Base-by-base conservation (phyloP, 768 basidiomycete species). In the Leucosporidium yakuticum region DNA sequence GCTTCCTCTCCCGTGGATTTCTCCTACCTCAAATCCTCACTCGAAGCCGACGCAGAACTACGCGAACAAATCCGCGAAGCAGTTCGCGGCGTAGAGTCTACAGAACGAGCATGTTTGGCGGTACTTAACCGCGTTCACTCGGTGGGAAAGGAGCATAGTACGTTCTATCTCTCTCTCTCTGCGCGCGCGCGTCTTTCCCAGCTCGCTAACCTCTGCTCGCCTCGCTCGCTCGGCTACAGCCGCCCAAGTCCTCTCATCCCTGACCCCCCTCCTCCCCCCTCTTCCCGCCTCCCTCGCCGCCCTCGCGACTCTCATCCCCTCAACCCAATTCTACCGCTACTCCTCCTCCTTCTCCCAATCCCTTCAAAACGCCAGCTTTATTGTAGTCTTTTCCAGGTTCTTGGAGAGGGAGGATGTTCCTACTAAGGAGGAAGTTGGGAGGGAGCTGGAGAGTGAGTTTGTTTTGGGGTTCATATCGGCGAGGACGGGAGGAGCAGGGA, bases 251-350 rank as follows among this genome's bases (percentile, higher is more conserved):
- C n/a, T n/a, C n/a, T n/a, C 49, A 15, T 17, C 60, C 70, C 68
- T 77, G 20, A 60, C 69, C 1, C 17, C 21, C 20, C 67, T 76
- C 27, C 64, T 74, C 32, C 17, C 63, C 21, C 53, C 71, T 0
- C 50, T 71, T 31, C 62, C 56, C 27, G 20, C 62, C 3, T 31
- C 62, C n/a, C 64, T 77, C 60, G 49, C 59, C 4, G 8, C 51
- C 23, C 54, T 80, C 44, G 75, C 77, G 2, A 15, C 32, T 4
- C 60, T 80, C 6, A 75, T 80, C 53, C 80, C 80, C 6, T 39
- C 64, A 32, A 71, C 76, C 21, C 77, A 79, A 64, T 80, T 75
- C 68, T 79, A 79, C 73, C 74, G 78, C 74, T 80, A 69, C 60
- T 59, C 47, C 39, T 66, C 58, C 61, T n/a, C 32, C 34, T 68